Base-by-base conservation (phyloP, 208 protist genomes). In the Leishmania tarentolae region DNA sequence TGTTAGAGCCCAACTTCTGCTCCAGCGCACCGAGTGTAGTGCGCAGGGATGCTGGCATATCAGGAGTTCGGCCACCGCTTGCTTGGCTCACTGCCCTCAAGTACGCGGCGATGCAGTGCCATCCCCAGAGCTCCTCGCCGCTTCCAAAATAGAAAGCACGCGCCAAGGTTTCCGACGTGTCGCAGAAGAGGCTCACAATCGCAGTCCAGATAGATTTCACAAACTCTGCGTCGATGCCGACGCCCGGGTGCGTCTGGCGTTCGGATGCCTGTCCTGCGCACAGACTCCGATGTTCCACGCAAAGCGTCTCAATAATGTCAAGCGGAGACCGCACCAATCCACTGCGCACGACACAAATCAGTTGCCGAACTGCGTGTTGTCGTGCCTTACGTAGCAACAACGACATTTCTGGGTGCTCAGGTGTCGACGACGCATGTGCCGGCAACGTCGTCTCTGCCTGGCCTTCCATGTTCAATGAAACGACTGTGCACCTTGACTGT, bases 91-190 rank as follows among this genome's bases (percentile, higher is more conserved):
- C 80, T 28, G 66, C 21, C 42, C 56, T 40, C 76, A 85, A 53
- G 71, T 85, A 85, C 4, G 50, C 76, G 37, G 76, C 11, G 37
- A 81, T 75, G 81, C 81, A 85, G 53, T 78, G 69, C 81, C 81
- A 85, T 6, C 76, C 42, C 81, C 76, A 85, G 46, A 85, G 76
- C 70, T 81, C 76, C 47, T 68, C 37, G 17, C 81, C 81, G 40
- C 31, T 66, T 17, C 46, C 59, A 21, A 75, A 35, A 37, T 71
- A 15, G 21, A 77, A 53, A 52, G 9, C 21, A n/a, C 69, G 53
- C 15, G 71, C 42, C 8, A 47, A 73, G 17, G 19, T 6, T 50
- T 31, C 53, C 4, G 21, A 40, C 37, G 61, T 35, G 13, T 15
- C 56, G 37, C 7, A 37, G 57, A 85, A 66, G 44, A 81, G 50